Percentiles rank a stretch among this genome's conserved stretches.
Evolutionary conservation across 2,329 filamentous ascomycete genomes (phyloP).

Genomic region (Fusarium sp.): DNA sequence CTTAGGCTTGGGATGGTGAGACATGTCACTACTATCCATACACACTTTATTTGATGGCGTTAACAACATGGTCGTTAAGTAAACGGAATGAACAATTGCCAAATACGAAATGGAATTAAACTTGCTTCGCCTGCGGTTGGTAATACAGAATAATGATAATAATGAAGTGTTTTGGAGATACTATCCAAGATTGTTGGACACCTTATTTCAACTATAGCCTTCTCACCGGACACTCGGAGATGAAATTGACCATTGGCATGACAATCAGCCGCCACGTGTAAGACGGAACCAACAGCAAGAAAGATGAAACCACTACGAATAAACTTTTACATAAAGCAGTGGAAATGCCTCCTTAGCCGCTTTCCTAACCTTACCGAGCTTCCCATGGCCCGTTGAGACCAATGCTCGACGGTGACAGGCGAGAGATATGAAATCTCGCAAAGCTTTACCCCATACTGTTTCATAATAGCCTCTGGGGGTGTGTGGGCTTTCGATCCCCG

Average conservation of each 20-base stretch:
- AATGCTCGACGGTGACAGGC: constrained; percentile 36
- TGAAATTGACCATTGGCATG: constrained; percentile 11
- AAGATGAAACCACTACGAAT: background rate
- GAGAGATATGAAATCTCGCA: constrained; percentile 39
- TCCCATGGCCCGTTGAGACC: background rate
- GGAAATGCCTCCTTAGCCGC: constrained; percentile 15
- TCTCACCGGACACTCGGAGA: background rate
- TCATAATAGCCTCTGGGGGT: constrained; percentile 40
- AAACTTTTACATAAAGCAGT: background rate
- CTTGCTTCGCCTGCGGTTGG: background rate
- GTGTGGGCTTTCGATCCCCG: constrained; percentile 15
- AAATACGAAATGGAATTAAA: background rate
- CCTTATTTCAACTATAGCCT: background rate
- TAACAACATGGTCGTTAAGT: background rate
- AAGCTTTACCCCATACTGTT: constrained; percentile 45
- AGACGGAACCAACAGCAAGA: constrained; percentile 2
- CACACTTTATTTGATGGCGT: background rate
- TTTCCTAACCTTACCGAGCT: background rate
- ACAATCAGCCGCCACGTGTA: constrained; percentile 14
- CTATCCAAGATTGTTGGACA: background rate
- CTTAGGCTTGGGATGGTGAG: background rate
- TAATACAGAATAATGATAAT: background rate
- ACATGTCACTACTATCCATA: background rate
- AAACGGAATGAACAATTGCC: background rate
- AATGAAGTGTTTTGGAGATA: too few species aligned